Evolutionary conservation across 192 early-diverging fungal genomes (phyloP).

Genomic region (Backusella psychrophila): DNA sequence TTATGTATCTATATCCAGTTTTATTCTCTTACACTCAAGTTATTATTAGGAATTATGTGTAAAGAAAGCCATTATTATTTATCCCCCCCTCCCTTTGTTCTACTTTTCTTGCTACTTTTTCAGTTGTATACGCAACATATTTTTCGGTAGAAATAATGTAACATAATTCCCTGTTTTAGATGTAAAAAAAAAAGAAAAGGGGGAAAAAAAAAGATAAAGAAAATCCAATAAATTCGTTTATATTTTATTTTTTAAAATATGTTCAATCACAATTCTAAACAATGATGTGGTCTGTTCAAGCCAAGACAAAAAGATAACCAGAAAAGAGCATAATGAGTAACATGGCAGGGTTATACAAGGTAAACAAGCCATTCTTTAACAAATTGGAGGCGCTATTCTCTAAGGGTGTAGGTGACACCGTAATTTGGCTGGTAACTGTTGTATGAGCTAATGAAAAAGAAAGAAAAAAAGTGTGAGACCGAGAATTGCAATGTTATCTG

Average conservation of each 20-base stretch:
- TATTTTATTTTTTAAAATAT: background rate
- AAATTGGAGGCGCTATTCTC: background rate
- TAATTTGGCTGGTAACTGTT: slow-evolving; percentile 5
- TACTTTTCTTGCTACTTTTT: background rate
- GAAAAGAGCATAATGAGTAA: background rate
- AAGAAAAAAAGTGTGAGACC: background rate
- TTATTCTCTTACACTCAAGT: background rate
- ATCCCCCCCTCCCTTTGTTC: background rate
- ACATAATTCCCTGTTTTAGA: background rate
- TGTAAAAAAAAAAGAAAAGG: background rate
- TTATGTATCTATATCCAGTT: background rate
- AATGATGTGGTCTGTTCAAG: background rate
- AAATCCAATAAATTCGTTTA: no score
- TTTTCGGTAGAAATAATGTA: background rate
- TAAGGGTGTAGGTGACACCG: background rate
- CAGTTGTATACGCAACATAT: background rate
- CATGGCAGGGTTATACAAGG: background rate
- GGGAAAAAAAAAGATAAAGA: background rate
- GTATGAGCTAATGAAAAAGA: slow-evolving; percentile 6
- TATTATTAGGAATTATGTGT: background rate
- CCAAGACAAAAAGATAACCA: background rate
- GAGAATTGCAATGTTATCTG: background rate
- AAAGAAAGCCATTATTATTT: background rate
- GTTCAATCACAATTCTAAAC: background rate
- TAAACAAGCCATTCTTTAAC: background rate